These are phyloP conservation scores for Geotrichum australiense DNA, from an alignment of 1,139 yeast species.

Conservation along the genomic window DNA sequence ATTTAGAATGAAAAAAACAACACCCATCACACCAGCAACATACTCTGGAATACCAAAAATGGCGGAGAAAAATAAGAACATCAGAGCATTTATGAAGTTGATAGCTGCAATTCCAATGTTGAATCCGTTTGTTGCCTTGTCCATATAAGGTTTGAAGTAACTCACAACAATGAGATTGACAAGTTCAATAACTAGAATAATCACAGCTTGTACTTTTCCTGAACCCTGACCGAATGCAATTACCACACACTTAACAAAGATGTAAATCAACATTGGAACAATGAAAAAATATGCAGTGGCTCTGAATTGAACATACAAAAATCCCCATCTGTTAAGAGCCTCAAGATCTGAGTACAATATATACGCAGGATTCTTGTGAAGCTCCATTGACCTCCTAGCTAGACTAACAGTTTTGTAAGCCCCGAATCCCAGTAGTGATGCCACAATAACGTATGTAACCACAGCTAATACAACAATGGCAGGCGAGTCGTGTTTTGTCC, in stretches of 20 bases:
- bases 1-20: conserved; percentile 82
- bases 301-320: conserved; percentile 81
- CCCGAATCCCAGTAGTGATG: conserved; percentile 64
- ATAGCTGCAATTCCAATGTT: conserved; percentile 79
- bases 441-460: conserved; percentile 50
- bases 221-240: conserved; percentile 78
- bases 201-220: conserved; percentile 76
- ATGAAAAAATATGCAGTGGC: conserved; percentile 87
- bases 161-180: conserved; percentile 57
- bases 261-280: conserved; percentile 54
- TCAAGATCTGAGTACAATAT: conserved; percentile 76
- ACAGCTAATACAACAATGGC: conserved; percentile 78
- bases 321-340: conserved; percentile 83
- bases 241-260: conserved; percentile 67
- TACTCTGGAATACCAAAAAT: conserved; percentile 78
- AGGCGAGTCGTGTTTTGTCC: conserved; percentile 72
- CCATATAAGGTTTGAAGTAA: conserved; percentile 83
- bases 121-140: conserved; percentile 85
- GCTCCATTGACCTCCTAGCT: conserved; percentile 63
- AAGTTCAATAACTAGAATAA: conserved; percentile 70
- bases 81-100: conserved; percentile 71
- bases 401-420: conserved; percentile 59
- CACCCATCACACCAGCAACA: conserved; percentile 86
- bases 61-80: conserved; percentile 83
- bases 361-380: conserved; percentile 89